Conservation (phyloP, 257 asterid genomes). For the Solanum infundibuliforme region DNA sequence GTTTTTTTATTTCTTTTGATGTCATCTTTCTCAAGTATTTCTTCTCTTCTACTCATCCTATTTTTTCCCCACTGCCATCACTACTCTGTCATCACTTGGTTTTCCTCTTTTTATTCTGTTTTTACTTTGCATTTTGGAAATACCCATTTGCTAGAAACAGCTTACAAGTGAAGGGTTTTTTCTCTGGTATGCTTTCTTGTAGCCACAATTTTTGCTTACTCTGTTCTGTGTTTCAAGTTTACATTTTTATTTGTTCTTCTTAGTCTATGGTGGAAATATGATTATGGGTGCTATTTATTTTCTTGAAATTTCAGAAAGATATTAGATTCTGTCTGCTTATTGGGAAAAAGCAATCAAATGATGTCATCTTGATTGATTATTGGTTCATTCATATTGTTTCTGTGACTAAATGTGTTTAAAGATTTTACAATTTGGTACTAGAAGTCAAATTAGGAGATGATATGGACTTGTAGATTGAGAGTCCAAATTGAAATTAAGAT, state of each 20-base stretch:
- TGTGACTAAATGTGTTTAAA: not conserved
- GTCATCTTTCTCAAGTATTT: slow-evolving; percentile 34
- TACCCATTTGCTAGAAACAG: slow-evolving; percentile 19
- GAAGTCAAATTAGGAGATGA: not conserved
- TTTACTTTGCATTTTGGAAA: slow-evolving; percentile 8
- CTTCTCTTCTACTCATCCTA: slow-evolving; percentile 47
- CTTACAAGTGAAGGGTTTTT: not conserved
- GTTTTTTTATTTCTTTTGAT: slow-evolving; percentile 10
- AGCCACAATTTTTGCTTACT: not conserved
- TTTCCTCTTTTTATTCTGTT: slow-evolving; percentile 8
- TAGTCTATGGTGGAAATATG: not conserved
- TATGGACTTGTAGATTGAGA: not conserved
- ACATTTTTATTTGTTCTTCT: slow-evolving; percentile 7
- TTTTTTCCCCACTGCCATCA: slow-evolving; percentile 8
- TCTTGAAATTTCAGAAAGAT: not conserved
- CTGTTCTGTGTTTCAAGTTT: slow-evolving; percentile 13
- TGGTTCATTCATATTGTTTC: not conserved
- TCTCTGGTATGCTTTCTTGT: slow-evolving; percentile 32
- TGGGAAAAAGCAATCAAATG: not conserved
- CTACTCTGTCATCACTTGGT: slow-evolving; percentile 12
- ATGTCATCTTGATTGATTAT: not conserved
- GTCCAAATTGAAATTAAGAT: not conserved
- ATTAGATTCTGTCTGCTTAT: not conserved
- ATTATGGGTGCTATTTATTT: not conserved
- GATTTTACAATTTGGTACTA: not conserved